phyloP scores from a whole-genome alignment of 345 rosid species.

The Kandelia obovata region DNA sequence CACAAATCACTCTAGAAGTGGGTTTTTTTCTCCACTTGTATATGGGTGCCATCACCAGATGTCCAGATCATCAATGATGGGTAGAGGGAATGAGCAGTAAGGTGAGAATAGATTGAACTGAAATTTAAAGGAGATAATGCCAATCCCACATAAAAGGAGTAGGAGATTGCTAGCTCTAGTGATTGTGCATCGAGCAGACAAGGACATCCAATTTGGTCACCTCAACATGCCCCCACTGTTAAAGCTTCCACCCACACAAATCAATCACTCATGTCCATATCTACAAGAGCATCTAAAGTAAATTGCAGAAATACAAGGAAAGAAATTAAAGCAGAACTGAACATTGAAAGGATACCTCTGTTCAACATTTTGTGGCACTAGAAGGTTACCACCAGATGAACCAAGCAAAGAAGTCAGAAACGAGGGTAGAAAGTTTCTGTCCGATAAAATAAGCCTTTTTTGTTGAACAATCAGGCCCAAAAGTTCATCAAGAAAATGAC shows the following conservation, averaged over 20 bases:
- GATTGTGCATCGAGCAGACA: no score
- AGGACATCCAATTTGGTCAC: no score
- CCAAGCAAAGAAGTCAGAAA: conserved; percentile 71
- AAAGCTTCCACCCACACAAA: no score
- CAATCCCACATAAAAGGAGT: not conserved
- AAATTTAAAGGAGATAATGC: not conserved
- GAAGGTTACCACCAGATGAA: conserved; percentile 44
- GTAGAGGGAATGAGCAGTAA: not conserved
- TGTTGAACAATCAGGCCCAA: conserved; percentile 74
- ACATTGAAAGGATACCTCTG: conserved; percentile 45
- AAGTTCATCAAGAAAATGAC: conserved; percentile 60
- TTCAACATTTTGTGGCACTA: conserved; percentile 63
- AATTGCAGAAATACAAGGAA: not conserved
- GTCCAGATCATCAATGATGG: not conserved
- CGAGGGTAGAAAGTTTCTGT: conserved; percentile 68
- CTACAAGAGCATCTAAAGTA: no score
- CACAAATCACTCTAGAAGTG: not conserved
- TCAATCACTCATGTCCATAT: no score
- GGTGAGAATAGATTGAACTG: not conserved
- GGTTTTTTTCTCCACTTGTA: not conserved
- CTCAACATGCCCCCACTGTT: no score
- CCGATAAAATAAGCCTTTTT: conserved; percentile 68
- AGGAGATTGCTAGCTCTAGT: no score
- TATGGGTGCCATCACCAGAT: not conserved
- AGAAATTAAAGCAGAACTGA: not conserved